phyloP scores from a whole-genome alignment of 2,329 filamentous ascomycete genomes.

The Stagonosporopsis vannaccii region DNA sequence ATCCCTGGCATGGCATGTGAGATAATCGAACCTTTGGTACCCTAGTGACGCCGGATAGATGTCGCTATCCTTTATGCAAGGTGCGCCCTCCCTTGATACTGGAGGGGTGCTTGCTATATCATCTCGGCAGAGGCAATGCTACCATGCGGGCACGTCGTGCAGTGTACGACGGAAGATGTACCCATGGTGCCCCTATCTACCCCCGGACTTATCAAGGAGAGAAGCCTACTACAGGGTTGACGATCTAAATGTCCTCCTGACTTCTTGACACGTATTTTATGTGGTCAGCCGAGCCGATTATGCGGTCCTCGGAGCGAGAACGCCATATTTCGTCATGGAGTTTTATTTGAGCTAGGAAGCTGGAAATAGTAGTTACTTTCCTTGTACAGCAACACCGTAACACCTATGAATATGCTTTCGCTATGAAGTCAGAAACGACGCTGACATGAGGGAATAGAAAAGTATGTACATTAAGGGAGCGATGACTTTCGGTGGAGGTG shows the following conservation, averaged over 20 bases:
- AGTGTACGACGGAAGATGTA: constrained; percentile 10
- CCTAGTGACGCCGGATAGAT: constrained; percentile 23
- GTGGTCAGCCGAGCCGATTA: constrained; percentile 22
- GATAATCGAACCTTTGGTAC: constrained; percentile 24
- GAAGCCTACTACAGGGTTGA: neutral
- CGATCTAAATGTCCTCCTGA: neutral
- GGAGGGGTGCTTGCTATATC: constrained; percentile 9
- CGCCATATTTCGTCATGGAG: constrained; percentile 28
- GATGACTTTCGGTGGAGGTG: neutral
- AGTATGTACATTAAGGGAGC: constrained; percentile 8
- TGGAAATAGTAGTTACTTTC: constrained; percentile 10
- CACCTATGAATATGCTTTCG: constrained; percentile 5
- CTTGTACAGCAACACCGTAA: neutral
- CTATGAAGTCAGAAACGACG: neutral
- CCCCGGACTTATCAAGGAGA: constrained; percentile 12
- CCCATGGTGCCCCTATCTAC: constrained; percentile 6
- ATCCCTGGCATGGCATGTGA: constrained; percentile 29
- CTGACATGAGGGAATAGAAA: neutral
- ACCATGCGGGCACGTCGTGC: constrained; percentile 13
- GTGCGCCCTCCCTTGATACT: constrained; percentile 28
- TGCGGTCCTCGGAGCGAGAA: constrained; percentile 15
- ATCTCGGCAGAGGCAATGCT: constrained; percentile 3
- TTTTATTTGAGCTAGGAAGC: constrained; percentile 11
- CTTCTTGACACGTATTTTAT: constrained; percentile 10
- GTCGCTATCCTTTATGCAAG: constrained; percentile 31